phyloP scores from a whole-genome alignment of 228 moss, liverwort and hornwort genomes.

The Sphagnum magellanicum region DNA sequence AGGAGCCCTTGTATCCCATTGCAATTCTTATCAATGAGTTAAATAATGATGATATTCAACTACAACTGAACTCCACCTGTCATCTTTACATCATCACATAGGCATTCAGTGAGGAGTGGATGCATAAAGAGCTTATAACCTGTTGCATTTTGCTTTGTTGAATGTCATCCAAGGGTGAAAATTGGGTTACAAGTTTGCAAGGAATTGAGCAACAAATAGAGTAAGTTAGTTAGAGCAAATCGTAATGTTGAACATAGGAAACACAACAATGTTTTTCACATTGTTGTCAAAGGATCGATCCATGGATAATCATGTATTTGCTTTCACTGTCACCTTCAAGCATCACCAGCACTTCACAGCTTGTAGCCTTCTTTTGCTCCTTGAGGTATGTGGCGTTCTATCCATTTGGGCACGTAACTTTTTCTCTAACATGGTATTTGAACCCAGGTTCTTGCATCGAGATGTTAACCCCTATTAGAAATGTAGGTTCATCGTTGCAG shows the following conservation, averaged over 20 bases:
- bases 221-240: too few species aligned
- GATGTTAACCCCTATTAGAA: too few species aligned
- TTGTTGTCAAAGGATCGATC: constrained; percentile 59
- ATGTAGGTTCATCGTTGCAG: too few species aligned
- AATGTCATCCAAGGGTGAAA: too few species aligned
- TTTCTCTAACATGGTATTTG: too few species aligned
- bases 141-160: neutral
- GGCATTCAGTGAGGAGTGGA: constrained; percentile 90
- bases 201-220: too few species aligned
- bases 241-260: constrained; percentile 44
- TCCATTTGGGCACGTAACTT: too few species aligned
- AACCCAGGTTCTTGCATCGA: too few species aligned
- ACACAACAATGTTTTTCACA: constrained; percentile 63
- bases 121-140: constrained; percentile 92
- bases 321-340: constrained; percentile 60
- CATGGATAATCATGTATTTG: constrained; percentile 50
- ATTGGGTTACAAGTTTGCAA: too few species aligned
- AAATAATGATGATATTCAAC: constrained; percentile 96
- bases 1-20: constrained; percentile 95
- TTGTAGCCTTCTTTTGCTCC: constrained; percentile 63
- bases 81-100: constrained; percentile 86
- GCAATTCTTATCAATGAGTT: constrained; percentile 96
- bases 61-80: constrained; percentile 94
- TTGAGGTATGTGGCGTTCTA: constrained; percentile 38
- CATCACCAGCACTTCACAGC: constrained; percentile 69